phyloP scores from a whole-genome alignment of 1,284 basidiomycete species.

The Microstroma glucosiphilum region DNA sequence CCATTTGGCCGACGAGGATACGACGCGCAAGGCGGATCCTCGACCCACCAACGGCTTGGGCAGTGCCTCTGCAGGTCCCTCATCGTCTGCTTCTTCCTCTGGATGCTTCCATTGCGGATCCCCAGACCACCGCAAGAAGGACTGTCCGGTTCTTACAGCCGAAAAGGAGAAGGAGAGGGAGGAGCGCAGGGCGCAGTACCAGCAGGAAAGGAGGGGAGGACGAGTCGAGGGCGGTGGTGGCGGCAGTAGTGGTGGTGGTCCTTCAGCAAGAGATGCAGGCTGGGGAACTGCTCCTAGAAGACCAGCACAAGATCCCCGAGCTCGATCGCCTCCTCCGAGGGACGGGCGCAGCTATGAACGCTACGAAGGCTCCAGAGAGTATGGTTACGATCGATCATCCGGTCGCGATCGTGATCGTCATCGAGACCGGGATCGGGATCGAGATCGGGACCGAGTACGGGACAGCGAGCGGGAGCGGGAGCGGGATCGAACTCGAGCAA shows the following conservation, averaged over 20 bases:
- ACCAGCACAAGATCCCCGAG: no score
- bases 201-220: no score
- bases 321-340: no score
- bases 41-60: slow-evolving; percentile 63
- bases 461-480: slow-evolving; percentile 7
- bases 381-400: no score
- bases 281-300: no score
- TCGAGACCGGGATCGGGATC: slow-evolving; percentile 9
- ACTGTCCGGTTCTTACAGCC: slow-evolving; percentile 30
- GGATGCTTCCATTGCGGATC: slow-evolving; percentile 75
- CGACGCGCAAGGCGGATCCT: slow-evolving; percentile 60
- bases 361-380: no score
- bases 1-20: slow-evolving; percentile 90
- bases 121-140: slow-evolving; percentile 39
- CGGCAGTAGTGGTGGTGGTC: no score
- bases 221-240: no score
- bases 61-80: slow-evolving; percentile 58
- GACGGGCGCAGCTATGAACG: no score
- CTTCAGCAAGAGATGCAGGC: no score
- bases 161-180: slow-evolving; percentile 7
- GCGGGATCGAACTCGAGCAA: slow-evolving; percentile 9
- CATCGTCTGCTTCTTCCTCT: slow-evolving; percentile 48
- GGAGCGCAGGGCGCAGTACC: slow-evolving; percentile 14
- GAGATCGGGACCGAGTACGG: slow-evolving; percentile 5
- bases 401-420: background rate